Evolutionary conservation across 345 rosid genomes (phyloP), one percentile per base, ranked within the genome.

Genomic region (Ricinus communis): DNA sequence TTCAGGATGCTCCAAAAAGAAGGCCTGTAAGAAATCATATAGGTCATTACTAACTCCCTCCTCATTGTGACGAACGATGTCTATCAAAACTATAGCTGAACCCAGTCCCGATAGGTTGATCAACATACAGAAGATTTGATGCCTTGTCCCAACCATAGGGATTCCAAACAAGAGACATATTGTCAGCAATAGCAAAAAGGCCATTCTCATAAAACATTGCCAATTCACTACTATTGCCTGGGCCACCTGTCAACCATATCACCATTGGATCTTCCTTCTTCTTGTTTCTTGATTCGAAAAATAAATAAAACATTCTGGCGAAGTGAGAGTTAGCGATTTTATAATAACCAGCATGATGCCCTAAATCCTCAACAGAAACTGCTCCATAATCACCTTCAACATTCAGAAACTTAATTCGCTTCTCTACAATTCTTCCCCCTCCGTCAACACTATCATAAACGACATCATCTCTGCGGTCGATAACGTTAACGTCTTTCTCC

Each of bases 131-230:
- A 80, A 96, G 93, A 79, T 93, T 96, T 68, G 99, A 91, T 47
- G 70, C 96, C 99, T 86, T 77, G 53, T 93, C 98, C 99, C 99
- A 96, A 46, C 98, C 96, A 71, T 85, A 75, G 70, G 85, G 81
- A 71, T 96, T 96, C 98, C 97, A 91, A 22, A 82, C 81, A 84
- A 96, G 97, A 75, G 98, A 89, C 96, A 93, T 71, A 78, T 96
- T 93, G 56, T 84, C 56, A 16, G 89, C 81, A 75, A 96, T 89
- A 68, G 64, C 72, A 78, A 91, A 96, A 64, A 98, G 98, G 31
- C 99, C 99, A 52, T 96, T 96, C 82, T 96, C 99, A 77, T 96
- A 93, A 84, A 96, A 96, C 87, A 96, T 60, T 79, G 99, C 99
- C 85, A 96, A 73, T 72, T 96, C 99, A 70, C 98, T 91, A 71